These are phyloP conservation scores for Pseudogymnoascus verrucosus DNA, from an alignment of 2,329 filamentous ascomycete genomes.

Conservation along the genomic window DNA sequence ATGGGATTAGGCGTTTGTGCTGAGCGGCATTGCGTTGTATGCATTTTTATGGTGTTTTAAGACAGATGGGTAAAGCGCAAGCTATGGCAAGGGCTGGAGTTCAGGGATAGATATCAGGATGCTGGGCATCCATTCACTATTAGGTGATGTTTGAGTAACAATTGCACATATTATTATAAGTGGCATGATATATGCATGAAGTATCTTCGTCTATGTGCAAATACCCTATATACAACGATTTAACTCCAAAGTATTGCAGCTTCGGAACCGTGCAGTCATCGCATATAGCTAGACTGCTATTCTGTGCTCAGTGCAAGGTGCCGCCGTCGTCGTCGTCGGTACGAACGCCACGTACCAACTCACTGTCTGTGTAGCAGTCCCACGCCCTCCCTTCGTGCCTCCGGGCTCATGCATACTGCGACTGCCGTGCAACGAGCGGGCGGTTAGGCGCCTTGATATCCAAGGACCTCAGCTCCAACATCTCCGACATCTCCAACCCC, in stretches of 20 bases:
- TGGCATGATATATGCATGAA: not conserved
- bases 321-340: not conserved
- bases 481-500: not conserved
- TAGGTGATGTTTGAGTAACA: not conserved
- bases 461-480: not conserved
- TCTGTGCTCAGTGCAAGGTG: not conserved
- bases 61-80: not conserved
- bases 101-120: not conserved
- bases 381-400: not conserved
- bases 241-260: not conserved
- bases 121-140: not conserved
- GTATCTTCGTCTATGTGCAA: not conserved
- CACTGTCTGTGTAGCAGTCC: not conserved
- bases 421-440: not conserved
- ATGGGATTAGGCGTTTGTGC: not conserved
- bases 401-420: not conserved
- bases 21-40: not conserved
- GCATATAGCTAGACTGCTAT: not conserved
- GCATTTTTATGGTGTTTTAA: not conserved
- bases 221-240: not conserved
- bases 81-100: not conserved
- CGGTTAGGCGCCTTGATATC: not conserved
- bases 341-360: not conserved
- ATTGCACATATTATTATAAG: not conserved
- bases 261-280: not conserved